A percentile compares a stretch with the other conserved stretches of the same genome.
Evolutionary conservation across 352 stramenopile species (phyloP).

Genomic region (Phytopythium litorale): DNA sequence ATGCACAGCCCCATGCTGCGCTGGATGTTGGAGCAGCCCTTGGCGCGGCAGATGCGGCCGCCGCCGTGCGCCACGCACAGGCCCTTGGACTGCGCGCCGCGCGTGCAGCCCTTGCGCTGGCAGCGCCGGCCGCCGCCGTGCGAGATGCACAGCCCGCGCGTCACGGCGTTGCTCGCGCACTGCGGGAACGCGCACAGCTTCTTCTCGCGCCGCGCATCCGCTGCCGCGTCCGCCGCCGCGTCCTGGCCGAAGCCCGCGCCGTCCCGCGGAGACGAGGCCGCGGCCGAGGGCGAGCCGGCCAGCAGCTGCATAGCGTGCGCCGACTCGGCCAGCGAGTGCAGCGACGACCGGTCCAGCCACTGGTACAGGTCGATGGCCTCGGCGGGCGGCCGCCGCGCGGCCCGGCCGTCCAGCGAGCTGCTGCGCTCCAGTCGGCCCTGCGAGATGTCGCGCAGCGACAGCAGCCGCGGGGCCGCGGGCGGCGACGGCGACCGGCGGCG

Average conservation of each 20-base stretch:
- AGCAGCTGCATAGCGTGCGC: constrained; percentile 49
- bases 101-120: constrained; percentile 79
- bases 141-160: constrained; percentile 75
- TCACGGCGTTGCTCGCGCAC: constrained; percentile 77
- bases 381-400: constrained; percentile 18
- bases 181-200: constrained; percentile 73
- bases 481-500: not conserved
- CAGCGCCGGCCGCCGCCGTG: constrained; percentile 76
- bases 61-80: constrained; percentile 83
- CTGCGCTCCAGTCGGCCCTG: constrained; percentile 52
- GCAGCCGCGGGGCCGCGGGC: constrained; percentile 1
- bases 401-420: constrained; percentile 52
- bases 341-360: constrained; percentile 26
- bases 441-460: constrained; percentile 24
- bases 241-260: not conserved
- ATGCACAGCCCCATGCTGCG: constrained; percentile 81
- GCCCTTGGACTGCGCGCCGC: constrained; percentile 75
- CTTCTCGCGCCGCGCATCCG: constrained; percentile 46
- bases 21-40: constrained; percentile 83
- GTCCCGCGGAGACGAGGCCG: constrained; percentile 20
- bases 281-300: constrained; percentile 25
- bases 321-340: constrained; percentile 58
- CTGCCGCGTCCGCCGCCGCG: too few relatives aligned
- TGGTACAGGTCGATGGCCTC: constrained; percentile 36
- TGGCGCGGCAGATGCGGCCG: constrained; percentile 72